These are phyloP conservation scores for Teunomyces gatunensis DNA, from an alignment of 805 yeast genomes.

Conservation along the genomic window DNA sequence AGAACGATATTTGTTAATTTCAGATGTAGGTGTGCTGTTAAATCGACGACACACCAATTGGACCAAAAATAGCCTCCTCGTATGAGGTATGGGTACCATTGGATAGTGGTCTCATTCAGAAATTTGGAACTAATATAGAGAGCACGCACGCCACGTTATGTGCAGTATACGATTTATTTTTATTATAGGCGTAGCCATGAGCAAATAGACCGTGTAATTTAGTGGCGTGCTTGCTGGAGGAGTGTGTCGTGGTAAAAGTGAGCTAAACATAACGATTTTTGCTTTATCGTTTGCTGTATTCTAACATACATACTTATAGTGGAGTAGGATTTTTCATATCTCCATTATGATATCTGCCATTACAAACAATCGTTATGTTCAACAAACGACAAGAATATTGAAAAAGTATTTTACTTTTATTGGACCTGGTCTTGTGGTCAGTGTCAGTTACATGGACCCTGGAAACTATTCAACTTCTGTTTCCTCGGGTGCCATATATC, in stretches of 20 bases:
- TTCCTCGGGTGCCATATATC: conserved; percentile 78
- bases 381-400: conserved; percentile 18
- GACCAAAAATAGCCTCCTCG: not conserved
- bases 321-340: not conserved
- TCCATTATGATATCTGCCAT: not conserved
- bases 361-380: not conserved
- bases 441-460: conserved; percentile 92
- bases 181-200: no score
- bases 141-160: no score
- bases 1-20: not conserved
- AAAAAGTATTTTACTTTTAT: conserved; percentile 64
- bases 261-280: no score
- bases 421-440: conserved; percentile 86
- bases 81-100: not conserved
- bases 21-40: not conserved
- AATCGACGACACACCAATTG: not conserved
- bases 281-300: no score
- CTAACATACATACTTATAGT: no score
- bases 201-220: no score
- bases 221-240: no score
- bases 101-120: not conserved
- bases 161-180: no score
- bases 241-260: no score
- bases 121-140: no score
- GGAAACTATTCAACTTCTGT: conserved; percentile 92